Conservation (phyloP, 306 rosid genomes). For the Senna siamea region DNA sequence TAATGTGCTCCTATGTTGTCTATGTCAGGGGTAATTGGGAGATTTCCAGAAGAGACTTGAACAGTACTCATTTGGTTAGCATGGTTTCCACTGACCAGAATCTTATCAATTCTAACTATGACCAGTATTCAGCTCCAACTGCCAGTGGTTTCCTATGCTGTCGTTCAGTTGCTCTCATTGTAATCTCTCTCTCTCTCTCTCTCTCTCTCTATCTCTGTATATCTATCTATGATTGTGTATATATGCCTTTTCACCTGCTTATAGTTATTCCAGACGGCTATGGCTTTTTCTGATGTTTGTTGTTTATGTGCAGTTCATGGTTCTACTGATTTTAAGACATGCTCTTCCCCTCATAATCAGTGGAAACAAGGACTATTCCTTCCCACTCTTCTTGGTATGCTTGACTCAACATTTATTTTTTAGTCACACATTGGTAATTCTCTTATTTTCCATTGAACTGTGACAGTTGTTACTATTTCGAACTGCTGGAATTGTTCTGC, state of each 20-base stretch:
- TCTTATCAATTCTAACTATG: constrained; percentile 52
- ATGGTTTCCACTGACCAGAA: constrained; percentile 82
- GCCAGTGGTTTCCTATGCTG: constrained; percentile 63
- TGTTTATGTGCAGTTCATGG: constrained; percentile 72
- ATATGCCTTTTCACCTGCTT: no score
- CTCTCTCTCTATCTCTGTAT: constrained; percentile 32
- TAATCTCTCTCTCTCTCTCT: constrained; percentile 44
- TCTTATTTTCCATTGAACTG: constrained; percentile 39
- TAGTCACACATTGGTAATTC: constrained; percentile 13
- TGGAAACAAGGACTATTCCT: constrained; percentile 55
- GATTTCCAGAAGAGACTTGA: constrained; percentile 73
- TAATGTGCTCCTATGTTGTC: constrained; percentile 28
- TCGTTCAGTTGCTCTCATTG: constrained; percentile 65
- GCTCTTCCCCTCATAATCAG: constrained; percentile 67
- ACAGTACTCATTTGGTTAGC: constrained; percentile 72
- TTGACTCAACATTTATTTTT: neutral
- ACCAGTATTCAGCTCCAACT: constrained; percentile 65
- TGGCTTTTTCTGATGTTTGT: constrained; percentile 19
- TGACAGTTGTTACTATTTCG: constrained; percentile 67
- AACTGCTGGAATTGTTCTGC: constrained; percentile 66
- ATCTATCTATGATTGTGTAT: constrained; percentile 24
- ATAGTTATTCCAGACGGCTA: neutral
- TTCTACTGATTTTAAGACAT: constrained; percentile 76
- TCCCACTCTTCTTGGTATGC: constrained; percentile 74
- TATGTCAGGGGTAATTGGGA: constrained; percentile 94